Base-by-base conservation (phyloP, 2,329 filamentous ascomycete species). In the Epichloe scottii region DNA sequence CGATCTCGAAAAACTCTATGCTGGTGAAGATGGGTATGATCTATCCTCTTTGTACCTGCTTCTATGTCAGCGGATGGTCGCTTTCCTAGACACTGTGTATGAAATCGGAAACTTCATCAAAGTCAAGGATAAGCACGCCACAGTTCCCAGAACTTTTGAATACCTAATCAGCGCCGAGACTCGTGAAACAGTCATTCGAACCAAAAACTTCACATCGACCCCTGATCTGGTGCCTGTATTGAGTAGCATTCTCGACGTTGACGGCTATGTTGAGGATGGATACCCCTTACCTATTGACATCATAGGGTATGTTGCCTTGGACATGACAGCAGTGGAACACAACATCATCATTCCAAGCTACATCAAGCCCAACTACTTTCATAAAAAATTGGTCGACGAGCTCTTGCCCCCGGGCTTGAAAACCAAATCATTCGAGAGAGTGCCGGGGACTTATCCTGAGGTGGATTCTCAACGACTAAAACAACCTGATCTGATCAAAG, bases 321-420 rank as follows among this genome's bases (percentile, higher is more conserved):
- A 66, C 49, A 53, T 66, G 46, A 55, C 61, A 44, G 64, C 64
- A 15, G 57, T 65, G 21, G 51, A 56, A 12, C 52, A 54, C 37
- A 56, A 57, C 33, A 47, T 64, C 3, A 59, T 63, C 4, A 49
- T 59, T 8, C 64, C 64, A 42, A 66, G 62, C 49, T 66, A 59
- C 34, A 55, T 66, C 26, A 49, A 54, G 12, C 62, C 58, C 10
- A 43, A 52, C 11, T 51, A 58, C 15, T 65, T 60, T 48, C 60
- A 56, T n/a, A 49, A 53, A 17, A 57, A 51, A 44, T 48, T 65
- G 14, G 50, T 56, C 15, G 46, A 58, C 35, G 55, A 53, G 10
- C 61, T 65, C 17, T 57, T 57, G 1, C 54, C 56, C 11, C 35
- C 34, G 10, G 55, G 58, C 11, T 57, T 55, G 45, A 55, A 57